These are phyloP conservation scores for Trypanosoma rangeli DNA, from an alignment of 208 protist genomes.

Conservation along the genomic window DNA sequence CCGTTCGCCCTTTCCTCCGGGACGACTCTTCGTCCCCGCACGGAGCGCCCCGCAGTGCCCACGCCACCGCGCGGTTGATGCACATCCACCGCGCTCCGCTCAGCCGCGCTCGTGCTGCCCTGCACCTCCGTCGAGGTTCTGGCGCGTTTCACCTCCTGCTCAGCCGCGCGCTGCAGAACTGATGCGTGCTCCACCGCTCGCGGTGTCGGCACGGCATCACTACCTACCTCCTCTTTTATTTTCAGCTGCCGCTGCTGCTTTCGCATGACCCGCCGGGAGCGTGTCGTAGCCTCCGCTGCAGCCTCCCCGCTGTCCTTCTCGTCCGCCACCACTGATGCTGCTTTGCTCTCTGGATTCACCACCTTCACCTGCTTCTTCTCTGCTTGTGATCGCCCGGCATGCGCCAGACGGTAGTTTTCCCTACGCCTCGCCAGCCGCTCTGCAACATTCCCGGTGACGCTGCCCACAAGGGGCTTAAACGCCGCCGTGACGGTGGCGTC, in stretches of 20 bases:
- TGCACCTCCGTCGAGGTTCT: neutral
- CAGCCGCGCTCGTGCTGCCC: neutral
- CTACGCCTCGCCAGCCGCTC: constrained; percentile 69
- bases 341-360: constrained; percentile 1
- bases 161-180: constrained; percentile 21
- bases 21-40: neutral
- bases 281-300: neutral
- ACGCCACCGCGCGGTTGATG: neutral
- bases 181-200: constrained; percentile 2
- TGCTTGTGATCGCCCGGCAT: constrained; percentile 8
- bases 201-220: neutral
- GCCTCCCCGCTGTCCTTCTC: neutral
- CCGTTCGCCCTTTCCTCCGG: neutral
- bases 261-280: neutral
- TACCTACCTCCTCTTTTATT: neutral
- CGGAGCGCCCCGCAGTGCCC: neutral
- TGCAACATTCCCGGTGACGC: constrained; percentile 51
- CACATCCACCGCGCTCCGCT: neutral
- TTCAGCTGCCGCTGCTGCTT: neutral
- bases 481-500: constrained; percentile 36
- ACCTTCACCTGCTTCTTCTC: constrained; percentile 27
- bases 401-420: constrained; percentile 49
- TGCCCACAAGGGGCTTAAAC: constrained; percentile 24
- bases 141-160: constrained; percentile 10
- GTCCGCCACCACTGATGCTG: neutral